Percentiles rank a stretch among this genome's conserved stretches.
phyloP scores from a whole-genome alignment of 2,329 filamentous ascomycete genomes.

The Xylaria arbuscula region DNA sequence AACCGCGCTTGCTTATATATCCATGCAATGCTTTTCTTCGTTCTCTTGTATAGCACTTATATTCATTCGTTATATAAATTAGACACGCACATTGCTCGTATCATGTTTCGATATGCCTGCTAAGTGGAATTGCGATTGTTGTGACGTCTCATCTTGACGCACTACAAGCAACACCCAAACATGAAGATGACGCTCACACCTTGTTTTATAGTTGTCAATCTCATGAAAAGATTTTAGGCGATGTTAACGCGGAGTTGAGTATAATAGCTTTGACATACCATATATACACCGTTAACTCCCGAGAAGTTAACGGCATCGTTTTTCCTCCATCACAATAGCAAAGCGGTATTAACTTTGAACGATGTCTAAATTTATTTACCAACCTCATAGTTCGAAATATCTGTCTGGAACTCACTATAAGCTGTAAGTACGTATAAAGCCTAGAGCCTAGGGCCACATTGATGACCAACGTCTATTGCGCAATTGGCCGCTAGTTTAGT shows the following conservation, averaged over 20 bases:
- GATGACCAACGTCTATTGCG: slow-evolving; percentile 20
- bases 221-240: too few relatives aligned
- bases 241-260: too few relatives aligned
- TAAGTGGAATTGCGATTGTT: background rate
- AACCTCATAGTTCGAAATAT: background rate
- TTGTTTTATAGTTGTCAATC: too few relatives aligned
- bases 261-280: too few relatives aligned
- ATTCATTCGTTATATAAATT: slow-evolving; percentile 5
- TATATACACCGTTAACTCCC: too few relatives aligned
- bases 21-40: background rate
- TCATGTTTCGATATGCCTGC: background rate
- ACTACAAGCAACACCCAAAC: background rate
- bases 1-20: slow-evolving; percentile 2
- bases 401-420: too few relatives aligned
- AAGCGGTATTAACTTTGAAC: too few relatives aligned
- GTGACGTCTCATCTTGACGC: background rate
- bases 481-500: slow-evolving; percentile 19
- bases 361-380: background rate
- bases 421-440: too few relatives aligned
- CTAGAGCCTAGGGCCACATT: too few relatives aligned
- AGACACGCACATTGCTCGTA: background rate
- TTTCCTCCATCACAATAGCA: too few relatives aligned
- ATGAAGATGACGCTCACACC: too few relatives aligned
- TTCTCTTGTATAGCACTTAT: slow-evolving; percentile 1
- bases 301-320: too few relatives aligned